These are phyloP conservation scores for Limonomyces culmigenus DNA, from an alignment of 1,284 basidiomycete genomes.

Conservation along the genomic window DNA sequence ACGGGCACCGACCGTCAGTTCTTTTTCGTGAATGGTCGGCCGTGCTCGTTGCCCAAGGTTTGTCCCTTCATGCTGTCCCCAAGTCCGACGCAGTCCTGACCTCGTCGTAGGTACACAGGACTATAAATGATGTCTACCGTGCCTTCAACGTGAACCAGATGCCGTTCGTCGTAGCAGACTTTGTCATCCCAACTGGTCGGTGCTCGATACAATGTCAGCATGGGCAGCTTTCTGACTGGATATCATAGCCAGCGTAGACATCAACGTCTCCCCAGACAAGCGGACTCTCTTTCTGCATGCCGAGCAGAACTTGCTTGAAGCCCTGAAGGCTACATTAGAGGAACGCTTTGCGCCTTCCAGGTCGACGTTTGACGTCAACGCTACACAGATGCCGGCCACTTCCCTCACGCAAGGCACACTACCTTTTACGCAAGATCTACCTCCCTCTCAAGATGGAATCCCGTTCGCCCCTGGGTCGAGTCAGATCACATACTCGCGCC, in stretches of 20 bases:
- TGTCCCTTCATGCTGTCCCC: conserved; percentile 6
- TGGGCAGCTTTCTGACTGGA: too few relatives aligned
- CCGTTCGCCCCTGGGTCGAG: too few relatives aligned
- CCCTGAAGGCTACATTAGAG: conserved; percentile 56
- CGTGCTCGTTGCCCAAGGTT: conserved; percentile 70
- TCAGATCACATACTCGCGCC: too few relatives aligned
- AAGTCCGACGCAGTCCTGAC: conserved; percentile 1
- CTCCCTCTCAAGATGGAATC: too few relatives aligned
- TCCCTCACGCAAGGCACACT: too few relatives aligned
- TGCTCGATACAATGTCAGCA: conserved; percentile 18
- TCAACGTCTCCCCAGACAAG: conserved; percentile 97
- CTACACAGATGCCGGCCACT: too few relatives aligned
- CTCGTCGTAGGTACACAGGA: conserved; percentile 54
- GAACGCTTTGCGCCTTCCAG: conserved; percentile 44
- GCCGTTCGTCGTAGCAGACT: conserved; percentile 76
- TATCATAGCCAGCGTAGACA: too few relatives aligned
- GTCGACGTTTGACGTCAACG: conserved; percentile 49
- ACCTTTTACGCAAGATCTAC: too few relatives aligned
- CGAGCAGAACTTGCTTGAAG: conserved; percentile 68
- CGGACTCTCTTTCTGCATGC: conserved; percentile 86
- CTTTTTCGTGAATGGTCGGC: conserved; percentile 88
- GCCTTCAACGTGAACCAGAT: conserved; percentile 69
- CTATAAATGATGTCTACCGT: conserved; percentile 81
- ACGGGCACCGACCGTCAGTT: conserved; percentile 78
- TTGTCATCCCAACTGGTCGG: conserved; percentile 64